phyloP scores from a whole-genome alignment of 208 protist genomes.

The Angomonas ambiguus region DNA sequence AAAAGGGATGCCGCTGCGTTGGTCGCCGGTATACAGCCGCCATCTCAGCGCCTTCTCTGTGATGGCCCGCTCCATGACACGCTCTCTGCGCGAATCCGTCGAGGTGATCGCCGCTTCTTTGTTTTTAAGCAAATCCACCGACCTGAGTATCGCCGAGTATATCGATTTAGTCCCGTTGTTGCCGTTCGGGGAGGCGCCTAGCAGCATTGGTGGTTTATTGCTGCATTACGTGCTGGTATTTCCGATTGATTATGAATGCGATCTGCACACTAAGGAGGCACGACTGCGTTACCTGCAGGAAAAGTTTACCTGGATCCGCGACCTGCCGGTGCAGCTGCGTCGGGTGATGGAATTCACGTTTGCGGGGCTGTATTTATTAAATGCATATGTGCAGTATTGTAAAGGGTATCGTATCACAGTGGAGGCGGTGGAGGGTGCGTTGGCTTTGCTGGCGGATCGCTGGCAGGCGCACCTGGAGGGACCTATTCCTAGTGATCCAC shows the following conservation, averaged over 20 bases:
- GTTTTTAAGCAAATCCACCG: conserved; percentile 59
- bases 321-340: conserved; percentile 53
- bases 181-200: conserved; percentile 66
- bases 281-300: conserved; percentile 54
- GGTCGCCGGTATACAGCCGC: conserved; percentile 84
- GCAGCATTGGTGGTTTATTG: conserved; percentile 72
- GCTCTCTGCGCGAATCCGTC: conserved; percentile 71
- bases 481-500: conserved; percentile 49
- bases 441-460: conserved; percentile 57
- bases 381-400: conserved; percentile 41
- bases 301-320: conserved; percentile 65
- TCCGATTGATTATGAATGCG: conserved; percentile 69
- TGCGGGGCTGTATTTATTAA: conserved; percentile 69
- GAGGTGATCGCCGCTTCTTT: conserved; percentile 74
- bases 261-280: conserved; percentile 52
- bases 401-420: conserved; percentile 9
- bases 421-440: conserved; percentile 43
- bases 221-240: conserved; percentile 87
- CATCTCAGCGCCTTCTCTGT: conserved; percentile 81
- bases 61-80: conserved; percentile 72
- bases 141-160: conserved; percentile 56
- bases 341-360: conserved; percentile 80
- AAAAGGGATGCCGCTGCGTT: conserved; percentile 11
- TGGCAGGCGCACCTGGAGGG: conserved; percentile 68
- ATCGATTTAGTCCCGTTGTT: conserved; percentile 41